phyloP scores from a whole-genome alignment of 495 filamentous ascomycete species.

The Penicillium longicatenatum region DNA sequence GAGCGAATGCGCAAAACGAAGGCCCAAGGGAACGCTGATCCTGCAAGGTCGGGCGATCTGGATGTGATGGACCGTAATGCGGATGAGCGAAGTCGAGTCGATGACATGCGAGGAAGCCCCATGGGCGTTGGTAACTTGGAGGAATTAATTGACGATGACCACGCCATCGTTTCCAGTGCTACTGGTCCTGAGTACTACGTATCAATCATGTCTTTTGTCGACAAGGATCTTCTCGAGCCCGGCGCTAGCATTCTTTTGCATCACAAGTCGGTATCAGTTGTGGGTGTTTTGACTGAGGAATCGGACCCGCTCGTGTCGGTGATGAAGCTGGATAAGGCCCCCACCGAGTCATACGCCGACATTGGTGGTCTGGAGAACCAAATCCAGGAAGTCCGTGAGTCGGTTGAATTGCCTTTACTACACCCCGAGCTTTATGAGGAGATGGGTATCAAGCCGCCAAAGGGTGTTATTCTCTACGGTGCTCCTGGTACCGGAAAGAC shows the following conservation, averaged over 20 bases:
- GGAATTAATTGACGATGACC: conserved; percentile 99
- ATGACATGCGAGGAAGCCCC: conserved; percentile 97
- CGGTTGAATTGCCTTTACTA: conserved; percentile 92
- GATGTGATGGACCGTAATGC: conserved; percentile 71
- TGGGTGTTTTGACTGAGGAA: conserved; percentile 96
- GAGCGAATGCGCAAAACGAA: conserved; percentile 92
- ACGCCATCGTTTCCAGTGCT: conserved; percentile 96
- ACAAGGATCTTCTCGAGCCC: conserved; percentile 97
- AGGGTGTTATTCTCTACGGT: conserved; percentile 99
- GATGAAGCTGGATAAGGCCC: conserved; percentile 99
- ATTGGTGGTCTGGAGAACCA: conserved; percentile 95
- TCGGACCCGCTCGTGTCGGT: conserved; percentile 94
- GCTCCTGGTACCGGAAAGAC: conserved; percentile 98
- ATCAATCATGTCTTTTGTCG: conserved; percentile 99
- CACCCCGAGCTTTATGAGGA: conserved; percentile 99
- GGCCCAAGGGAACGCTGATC: conserved; percentile 70
- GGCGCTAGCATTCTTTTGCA: conserved; percentile 94
- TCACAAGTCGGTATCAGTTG: conserved; percentile 97
- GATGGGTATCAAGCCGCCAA: conserved; percentile 99
- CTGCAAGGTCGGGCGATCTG: conserved; percentile 41
- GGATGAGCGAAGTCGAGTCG: conserved; percentile 92
- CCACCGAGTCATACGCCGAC: conserved; percentile 97
- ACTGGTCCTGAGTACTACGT: conserved; percentile 99
- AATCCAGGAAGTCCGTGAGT: conserved; percentile 97
- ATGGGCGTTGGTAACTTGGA: conserved; percentile 99